phyloP scores from a whole-genome alignment of 441 rosid species.

The Erodium moschatum region DNA sequence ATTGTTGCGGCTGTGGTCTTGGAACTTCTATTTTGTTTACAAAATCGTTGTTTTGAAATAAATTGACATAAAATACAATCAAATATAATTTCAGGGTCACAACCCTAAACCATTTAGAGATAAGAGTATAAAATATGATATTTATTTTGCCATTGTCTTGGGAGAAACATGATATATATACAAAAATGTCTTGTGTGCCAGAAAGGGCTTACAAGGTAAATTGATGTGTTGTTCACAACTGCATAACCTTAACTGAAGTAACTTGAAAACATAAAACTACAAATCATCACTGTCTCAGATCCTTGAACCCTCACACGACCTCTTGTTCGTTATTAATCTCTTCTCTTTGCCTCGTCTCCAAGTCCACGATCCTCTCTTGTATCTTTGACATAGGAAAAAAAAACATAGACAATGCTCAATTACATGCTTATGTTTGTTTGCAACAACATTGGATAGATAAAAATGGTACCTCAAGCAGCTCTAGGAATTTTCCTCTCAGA shows the following conservation, averaged over 20 bases:
- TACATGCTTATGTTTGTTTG: neutral
- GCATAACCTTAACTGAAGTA: neutral
- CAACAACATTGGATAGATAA: no score
- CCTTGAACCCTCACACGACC: neutral
- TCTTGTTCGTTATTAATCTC: neutral
- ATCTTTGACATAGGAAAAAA: neutral
- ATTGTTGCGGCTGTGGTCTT: neutral
- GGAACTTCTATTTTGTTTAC: slow-evolving; percentile 13
- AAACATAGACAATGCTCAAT: neutral
- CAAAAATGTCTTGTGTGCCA: neutral
- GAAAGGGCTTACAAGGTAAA: neutral
- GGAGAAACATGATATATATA: neutral
- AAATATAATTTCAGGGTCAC: no score
- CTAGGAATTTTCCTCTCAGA: slow-evolving; percentile 21
- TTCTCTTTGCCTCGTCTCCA: neutral
- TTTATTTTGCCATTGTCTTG: no score
- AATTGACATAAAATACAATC: no score
- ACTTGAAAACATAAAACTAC: neutral
- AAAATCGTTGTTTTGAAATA: neutral
- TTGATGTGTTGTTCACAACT: neutral
- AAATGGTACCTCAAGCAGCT: slow-evolving; percentile 22
- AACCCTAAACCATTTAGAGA: no score
- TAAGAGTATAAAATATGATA: no score
- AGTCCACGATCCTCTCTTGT: neutral
- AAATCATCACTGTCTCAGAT: no score